A percentile compares a stretch with the other conserved stretches of the same genome.
Evolutionary conservation across 1,139 yeast genomes (phyloP).

Genomic region (Nematodospora anomalae): DNA sequence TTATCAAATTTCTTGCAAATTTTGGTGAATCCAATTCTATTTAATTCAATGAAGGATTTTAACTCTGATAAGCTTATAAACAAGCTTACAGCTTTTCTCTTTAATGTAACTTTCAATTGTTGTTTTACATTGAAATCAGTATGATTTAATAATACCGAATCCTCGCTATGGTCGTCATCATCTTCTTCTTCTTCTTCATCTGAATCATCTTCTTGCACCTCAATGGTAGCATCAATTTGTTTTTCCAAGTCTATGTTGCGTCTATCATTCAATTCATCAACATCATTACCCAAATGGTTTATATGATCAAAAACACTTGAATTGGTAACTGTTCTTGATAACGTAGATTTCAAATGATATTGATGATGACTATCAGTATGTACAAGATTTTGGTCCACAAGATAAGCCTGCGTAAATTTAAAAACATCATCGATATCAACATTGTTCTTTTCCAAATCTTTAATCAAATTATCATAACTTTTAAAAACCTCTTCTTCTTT

Average conservation of each 20-base stretch:
- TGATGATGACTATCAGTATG: conserved; percentile 25
- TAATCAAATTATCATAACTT: conserved; percentile 47
- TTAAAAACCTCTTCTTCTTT: conserved; percentile 50
- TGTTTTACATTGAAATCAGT: conserved; percentile 47
- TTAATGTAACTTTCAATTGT: conserved; percentile 65
- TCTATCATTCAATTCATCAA: conserved; percentile 5
- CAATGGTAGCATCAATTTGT: conserved; percentile 20
- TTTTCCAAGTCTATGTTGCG: conserved; percentile 18
- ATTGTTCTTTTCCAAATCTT: conserved; percentile 34
- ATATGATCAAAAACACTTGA: conserved; percentile 30
- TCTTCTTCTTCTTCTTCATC: conserved; percentile 47
- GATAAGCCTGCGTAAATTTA: conserved; percentile 12
- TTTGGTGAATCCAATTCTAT: conserved; percentile 84
- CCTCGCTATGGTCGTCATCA: conserved; percentile 32
- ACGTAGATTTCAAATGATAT: conserved; percentile 25
- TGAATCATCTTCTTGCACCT: conserved; percentile 28
- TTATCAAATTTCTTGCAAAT: conserved; percentile 91
- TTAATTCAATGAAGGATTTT: conserved; percentile 77
- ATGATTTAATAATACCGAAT: conserved; percentile 44
- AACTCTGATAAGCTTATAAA: conserved; percentile 82
- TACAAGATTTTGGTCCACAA: conserved; percentile 16
- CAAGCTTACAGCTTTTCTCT: conserved; percentile 61
- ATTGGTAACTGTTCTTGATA: conserved; percentile 31
- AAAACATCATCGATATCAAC: conserved; percentile 32
- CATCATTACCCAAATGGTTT: conserved; percentile 24